These are phyloP conservation scores for Oldenlandia corymbosa DNA, from an alignment of 257 asterid species.

Conservation along the genomic window DNA sequence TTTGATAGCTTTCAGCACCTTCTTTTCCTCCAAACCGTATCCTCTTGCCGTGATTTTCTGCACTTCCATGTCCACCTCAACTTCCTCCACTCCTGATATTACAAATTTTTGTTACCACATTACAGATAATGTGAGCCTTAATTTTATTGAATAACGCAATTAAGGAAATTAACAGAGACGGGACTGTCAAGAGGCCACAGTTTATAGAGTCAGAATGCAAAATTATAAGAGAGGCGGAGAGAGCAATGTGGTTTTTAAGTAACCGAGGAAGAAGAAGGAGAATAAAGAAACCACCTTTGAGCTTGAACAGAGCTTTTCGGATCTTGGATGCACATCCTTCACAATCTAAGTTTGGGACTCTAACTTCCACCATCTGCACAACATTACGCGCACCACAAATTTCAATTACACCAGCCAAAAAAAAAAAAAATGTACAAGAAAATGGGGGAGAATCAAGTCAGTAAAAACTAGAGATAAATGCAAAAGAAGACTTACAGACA, in stretches of 20 bases:
- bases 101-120: no score
- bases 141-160: no score
- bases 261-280: no score
- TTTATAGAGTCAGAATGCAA: no score
- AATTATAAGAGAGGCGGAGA: no score
- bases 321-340: slow-evolving; percentile 72
- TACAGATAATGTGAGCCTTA: background rate
- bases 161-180: no score
- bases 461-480: no score
- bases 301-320: slow-evolving; percentile 57
- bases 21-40: slow-evolving; percentile 58
- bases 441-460: no score
- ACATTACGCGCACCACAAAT: background rate
- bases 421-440: no score
- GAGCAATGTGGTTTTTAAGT: background rate
- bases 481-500: slow-evolving; percentile 57
- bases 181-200: no score
- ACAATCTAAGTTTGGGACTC: slow-evolving; percentile 84
- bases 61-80: slow-evolving; percentile 79
- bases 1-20: slow-evolving; percentile 69
- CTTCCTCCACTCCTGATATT: slow-evolving; percentile 77
- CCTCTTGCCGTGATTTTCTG: slow-evolving; percentile 82
- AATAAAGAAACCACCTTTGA: slow-evolving; percentile 41
- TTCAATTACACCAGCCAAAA: no score
- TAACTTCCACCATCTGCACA: slow-evolving; percentile 57